Conservation (phyloP, 2,329 filamentous ascomycete genomes). For the Xylaria digitata region DNA sequence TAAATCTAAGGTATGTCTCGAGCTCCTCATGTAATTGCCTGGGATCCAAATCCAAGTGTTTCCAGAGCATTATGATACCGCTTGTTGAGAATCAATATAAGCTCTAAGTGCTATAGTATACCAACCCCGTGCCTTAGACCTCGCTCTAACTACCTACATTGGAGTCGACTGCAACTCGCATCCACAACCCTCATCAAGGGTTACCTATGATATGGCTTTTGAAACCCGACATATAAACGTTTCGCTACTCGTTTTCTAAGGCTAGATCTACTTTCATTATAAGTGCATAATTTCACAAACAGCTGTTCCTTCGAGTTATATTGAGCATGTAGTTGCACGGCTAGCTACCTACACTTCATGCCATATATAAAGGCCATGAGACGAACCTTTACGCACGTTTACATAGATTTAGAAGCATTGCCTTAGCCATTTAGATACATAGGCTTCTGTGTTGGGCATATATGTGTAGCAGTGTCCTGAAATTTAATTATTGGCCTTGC, state of each 20-base stretch:
- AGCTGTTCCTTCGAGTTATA: not conserved
- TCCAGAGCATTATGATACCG: too few relatives aligned
- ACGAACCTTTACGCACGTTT: not conserved
- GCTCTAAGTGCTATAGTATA: too few relatives aligned
- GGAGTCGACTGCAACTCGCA: too few relatives aligned
- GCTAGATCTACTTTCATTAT: not conserved
- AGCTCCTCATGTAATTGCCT: too few relatives aligned
- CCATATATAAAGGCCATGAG: not conserved
- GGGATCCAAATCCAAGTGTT: too few relatives aligned
- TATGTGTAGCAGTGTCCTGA: constrained; percentile 7
- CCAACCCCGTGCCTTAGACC: too few relatives aligned
- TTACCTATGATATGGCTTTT: too few relatives aligned
- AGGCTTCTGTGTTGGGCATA: not conserved
- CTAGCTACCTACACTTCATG: not conserved
- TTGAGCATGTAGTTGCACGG: not conserved
- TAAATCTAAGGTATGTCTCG: too few relatives aligned
- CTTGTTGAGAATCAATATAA: too few relatives aligned
- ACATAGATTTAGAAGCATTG: not conserved
- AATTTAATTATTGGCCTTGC: not conserved
- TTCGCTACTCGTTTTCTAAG: not conserved
- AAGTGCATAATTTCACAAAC: not conserved
- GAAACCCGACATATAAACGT: too few relatives aligned
- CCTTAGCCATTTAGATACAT: not conserved
- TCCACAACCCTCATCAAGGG: too few relatives aligned
- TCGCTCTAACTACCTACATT: too few relatives aligned